Evolutionary conservation across 352 stramenopile genomes (phyloP).

Genomic region (Pilasporangium apinafurcum): DNA sequence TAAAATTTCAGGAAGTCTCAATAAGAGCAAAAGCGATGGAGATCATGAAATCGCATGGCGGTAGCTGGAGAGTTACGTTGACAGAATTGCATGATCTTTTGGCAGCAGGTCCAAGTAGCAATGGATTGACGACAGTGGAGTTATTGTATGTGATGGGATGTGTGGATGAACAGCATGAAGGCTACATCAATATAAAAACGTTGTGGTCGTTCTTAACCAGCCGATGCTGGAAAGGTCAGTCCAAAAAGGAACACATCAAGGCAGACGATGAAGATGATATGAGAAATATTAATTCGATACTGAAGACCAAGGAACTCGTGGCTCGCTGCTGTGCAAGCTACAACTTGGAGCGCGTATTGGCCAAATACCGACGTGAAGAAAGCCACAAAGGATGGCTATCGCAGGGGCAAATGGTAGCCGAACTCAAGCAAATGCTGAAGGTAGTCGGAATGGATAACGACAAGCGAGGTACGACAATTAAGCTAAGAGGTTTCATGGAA

Average conservation of each 20-base stretch:
- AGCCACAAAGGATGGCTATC: neutral
- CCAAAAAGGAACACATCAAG: too few species aligned
- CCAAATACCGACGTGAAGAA: neutral
- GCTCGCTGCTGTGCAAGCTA: slow-evolving; percentile 12
- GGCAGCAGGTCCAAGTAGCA: neutral
- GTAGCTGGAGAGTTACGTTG: slow-evolving; percentile 7
- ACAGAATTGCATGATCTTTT: slow-evolving; percentile 11
- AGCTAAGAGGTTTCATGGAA: too few species aligned
- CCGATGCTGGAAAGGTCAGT: too few species aligned
- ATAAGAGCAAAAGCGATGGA: slow-evolving; percentile 10
- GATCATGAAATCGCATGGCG: slow-evolving; percentile 6
- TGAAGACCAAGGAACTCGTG: slow-evolving; percentile 6
- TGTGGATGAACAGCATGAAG: slow-evolving; percentile 13
- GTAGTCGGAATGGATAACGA: neutral
- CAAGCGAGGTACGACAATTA: too few species aligned
- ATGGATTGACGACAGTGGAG: slow-evolving; percentile 13
- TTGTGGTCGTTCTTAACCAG: slow-evolving; percentile 26
- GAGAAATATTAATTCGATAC: neutral
- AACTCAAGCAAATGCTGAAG: slow-evolving; percentile 3
- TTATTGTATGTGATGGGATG: slow-evolving; percentile 33
- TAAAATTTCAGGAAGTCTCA: slow-evolving; percentile 7
- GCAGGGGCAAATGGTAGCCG: slow-evolving; percentile 5
- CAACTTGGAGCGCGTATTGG: slow-evolving; percentile 17
- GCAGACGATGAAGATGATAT: neutral
- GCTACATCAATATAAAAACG: slow-evolving; percentile 10